Conservation (phyloP, 371 early-diverging fungal species). For the Haplosporangium sp. region DNA sequence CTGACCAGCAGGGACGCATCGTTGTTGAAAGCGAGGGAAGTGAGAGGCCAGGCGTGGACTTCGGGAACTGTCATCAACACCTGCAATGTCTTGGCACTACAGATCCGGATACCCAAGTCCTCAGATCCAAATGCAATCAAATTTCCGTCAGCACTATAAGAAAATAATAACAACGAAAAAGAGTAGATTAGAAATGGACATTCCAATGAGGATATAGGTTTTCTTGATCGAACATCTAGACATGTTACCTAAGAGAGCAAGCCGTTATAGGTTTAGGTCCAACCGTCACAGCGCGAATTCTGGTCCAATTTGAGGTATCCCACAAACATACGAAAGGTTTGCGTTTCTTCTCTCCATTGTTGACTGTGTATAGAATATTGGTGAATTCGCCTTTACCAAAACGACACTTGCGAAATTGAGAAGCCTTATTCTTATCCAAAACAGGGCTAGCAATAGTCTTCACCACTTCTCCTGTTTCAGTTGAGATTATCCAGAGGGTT, state of each 20-base stretch:
- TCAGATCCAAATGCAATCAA: slow-evolving; percentile 70
- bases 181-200: too few relatives aligned
- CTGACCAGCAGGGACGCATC: slow-evolving; percentile 68
- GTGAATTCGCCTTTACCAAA: slow-evolving; percentile 45
- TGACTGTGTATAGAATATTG: slow-evolving; percentile 59
- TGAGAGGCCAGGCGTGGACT: slow-evolving; percentile 76
- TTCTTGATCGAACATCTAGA: too few relatives aligned
- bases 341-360: slow-evolving; percentile 61
- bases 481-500: slow-evolving; percentile 62
- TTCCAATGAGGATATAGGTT: too few relatives aligned
- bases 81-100: slow-evolving; percentile 65
- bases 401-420: slow-evolving; percentile 66
- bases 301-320: slow-evolving; percentile 44
- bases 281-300: slow-evolving; percentile 41
- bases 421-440: slow-evolving; percentile 59
- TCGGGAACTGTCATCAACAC: slow-evolving; percentile 65
- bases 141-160: slow-evolving; percentile 64
- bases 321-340: slow-evolving; percentile 55
- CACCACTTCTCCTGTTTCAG: slow-evolving; percentile 65
- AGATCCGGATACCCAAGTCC: slow-evolving; percentile 65
- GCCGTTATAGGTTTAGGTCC: slow-evolving; percentile 49
- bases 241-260: slow-evolving; percentile 40
- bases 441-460: slow-evolving; percentile 66
- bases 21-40: slow-evolving; percentile 70
- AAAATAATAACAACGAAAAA: not conserved